Percentiles rank a stretch among this genome's conserved stretches.
Evolutionary conservation across 208 protist genomes (phyloP).

Genomic region (Trypanosoma vivax): DNA sequence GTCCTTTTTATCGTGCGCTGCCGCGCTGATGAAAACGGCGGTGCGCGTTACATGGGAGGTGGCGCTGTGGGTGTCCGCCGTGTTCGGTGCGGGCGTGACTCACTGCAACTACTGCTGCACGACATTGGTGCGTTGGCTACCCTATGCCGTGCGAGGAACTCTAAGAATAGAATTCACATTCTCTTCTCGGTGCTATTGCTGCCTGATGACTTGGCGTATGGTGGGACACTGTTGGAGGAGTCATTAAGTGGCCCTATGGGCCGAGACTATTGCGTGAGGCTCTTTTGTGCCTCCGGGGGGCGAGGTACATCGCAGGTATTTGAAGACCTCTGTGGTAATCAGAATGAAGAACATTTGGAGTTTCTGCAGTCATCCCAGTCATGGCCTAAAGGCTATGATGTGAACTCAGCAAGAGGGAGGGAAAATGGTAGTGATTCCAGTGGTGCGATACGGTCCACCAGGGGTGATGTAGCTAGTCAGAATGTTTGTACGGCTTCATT

Average conservation of each 20-base stretch:
- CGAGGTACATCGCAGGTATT: neutral
- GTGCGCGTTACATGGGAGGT: constrained; percentile 9
- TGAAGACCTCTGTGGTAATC: neutral
- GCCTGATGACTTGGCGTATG: constrained; percentile 64
- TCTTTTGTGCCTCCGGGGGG: constrained; percentile 20
- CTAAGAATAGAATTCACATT: constrained; percentile 2
- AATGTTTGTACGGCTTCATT: no score
- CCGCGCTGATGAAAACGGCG: constrained; percentile 30
- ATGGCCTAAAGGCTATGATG: no score
- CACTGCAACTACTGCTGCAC: constrained; percentile 47
- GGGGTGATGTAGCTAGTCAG: no score
- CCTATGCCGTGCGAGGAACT: constrained; percentile 35
- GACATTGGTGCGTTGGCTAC: constrained; percentile 40
- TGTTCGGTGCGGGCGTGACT: constrained; percentile 22
- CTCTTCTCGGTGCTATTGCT: constrained; percentile 57
- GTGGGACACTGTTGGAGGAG: constrained; percentile 37
- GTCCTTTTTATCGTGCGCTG: constrained; percentile 52
- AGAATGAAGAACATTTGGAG: neutral
- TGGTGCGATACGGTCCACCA: no score
- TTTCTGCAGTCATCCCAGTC: constrained; percentile 9
- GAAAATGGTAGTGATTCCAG: no score
- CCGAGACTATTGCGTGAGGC: constrained; percentile 41
- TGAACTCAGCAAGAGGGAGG: no score
- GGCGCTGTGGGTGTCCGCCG: neutral
- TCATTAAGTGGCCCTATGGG: constrained; percentile 33